Evolutionary conservation across 768 basidiomycete species (phyloP).

Genomic region (Serendipita vermifera): DNA sequence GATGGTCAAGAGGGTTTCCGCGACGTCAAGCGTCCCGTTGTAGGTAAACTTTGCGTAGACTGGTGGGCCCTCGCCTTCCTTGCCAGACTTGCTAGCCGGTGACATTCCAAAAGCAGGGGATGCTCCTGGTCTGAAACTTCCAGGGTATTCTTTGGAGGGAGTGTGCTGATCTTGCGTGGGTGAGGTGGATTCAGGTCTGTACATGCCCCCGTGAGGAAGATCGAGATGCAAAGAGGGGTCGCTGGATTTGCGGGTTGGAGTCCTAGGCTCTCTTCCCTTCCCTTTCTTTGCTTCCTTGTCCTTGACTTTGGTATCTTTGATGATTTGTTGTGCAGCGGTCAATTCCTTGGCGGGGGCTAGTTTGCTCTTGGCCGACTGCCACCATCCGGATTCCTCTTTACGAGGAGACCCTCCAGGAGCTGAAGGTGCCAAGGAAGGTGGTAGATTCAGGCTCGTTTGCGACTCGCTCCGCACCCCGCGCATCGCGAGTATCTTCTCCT

Average conservation of each 20-base stretch:
- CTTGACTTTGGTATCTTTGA: conserved; percentile 55
- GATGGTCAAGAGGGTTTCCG: conserved; percentile 58
- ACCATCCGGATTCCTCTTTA: conserved; percentile 37
- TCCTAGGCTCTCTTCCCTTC: conserved; percentile 30
- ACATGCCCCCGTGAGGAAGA: conserved; percentile 6
- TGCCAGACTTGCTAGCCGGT: background rate
- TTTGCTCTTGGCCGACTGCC: conserved; percentile 57
- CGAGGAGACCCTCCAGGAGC: conserved; percentile 8
- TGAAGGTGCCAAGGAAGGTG: conserved; percentile 4
- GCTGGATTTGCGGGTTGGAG: conserved; percentile 36
- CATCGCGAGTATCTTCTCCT: conserved; percentile 69
- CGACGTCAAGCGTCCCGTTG: conserved; percentile 61
- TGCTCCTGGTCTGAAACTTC: conserved; percentile 8
- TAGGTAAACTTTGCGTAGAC: conserved; percentile 64
- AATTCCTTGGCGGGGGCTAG: conserved; percentile 71
- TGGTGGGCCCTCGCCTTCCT: conserved; percentile 41
- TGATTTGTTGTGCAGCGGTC: conserved; percentile 77
- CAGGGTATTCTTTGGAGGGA: background rate
- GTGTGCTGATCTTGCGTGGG: conserved; percentile 1
- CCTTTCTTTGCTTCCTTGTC: conserved; percentile 31
- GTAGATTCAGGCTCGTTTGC: conserved; percentile 12
- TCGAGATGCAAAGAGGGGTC: conserved; percentile 48
- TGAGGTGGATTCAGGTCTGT: conserved; percentile 1
- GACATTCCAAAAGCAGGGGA: conserved; percentile 10
- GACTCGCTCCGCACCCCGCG: conserved; percentile 31